phyloP scores from a whole-genome alignment of 129 eudicot genomes.

The Centella asiatica region DNA sequence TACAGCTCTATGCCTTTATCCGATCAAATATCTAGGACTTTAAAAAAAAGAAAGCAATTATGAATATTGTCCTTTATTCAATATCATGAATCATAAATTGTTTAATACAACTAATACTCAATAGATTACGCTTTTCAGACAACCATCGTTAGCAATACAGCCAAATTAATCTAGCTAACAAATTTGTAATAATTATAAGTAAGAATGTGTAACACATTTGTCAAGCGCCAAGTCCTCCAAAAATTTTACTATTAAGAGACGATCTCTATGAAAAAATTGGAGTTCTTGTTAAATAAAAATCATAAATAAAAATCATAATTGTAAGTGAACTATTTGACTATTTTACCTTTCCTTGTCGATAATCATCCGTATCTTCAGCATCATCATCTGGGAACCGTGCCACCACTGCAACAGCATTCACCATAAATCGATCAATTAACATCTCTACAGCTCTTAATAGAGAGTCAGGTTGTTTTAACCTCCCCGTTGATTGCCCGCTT shows the following conservation, averaged over 20 bases:
- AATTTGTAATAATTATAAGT: too few relatives aligned
- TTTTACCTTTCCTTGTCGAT: constrained; percentile 79
- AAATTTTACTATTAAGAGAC: background rate
- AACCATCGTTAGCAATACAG: too few relatives aligned
- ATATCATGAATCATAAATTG: too few relatives aligned
- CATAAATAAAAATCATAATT: too few relatives aligned
- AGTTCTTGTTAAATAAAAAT: background rate
- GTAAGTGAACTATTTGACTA: background rate
- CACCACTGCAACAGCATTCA: constrained; percentile 87
- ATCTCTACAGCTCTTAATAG: constrained; percentile 66
- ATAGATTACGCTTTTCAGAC: too few relatives aligned
- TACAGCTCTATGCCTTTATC: too few relatives aligned
- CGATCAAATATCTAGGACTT: too few relatives aligned
- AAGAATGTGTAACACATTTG: background rate
- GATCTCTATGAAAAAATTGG: background rate
- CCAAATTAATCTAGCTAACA: too few relatives aligned
- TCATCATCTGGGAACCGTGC: constrained; percentile 98
- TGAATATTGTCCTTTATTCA: too few relatives aligned
- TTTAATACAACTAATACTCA: too few relatives aligned
- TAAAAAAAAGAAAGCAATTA: too few relatives aligned
- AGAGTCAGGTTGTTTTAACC: constrained; percentile 76
- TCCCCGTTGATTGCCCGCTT: constrained; percentile 89
- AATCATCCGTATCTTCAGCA: constrained; percentile 54
- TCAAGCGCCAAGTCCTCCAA: background rate
- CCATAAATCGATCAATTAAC: constrained; percentile 42